Conservation (phyloP, 2,329 filamentous ascomycete genomes). For the Mycosphaerella sp. region DNA sequence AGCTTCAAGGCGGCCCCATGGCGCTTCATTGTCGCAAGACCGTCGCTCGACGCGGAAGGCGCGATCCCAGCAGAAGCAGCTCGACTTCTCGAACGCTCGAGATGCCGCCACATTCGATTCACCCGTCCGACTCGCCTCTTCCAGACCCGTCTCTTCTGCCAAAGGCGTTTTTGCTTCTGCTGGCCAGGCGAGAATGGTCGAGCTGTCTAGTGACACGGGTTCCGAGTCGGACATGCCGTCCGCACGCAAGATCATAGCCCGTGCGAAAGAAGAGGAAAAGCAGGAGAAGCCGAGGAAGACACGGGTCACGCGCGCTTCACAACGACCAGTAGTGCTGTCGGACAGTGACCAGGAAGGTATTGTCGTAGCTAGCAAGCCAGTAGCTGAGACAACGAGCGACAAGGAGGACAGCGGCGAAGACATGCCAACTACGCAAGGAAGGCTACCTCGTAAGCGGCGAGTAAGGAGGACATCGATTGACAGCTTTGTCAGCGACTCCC, state of each 20-base stretch:
- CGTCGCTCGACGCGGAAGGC: constrained; percentile 11
- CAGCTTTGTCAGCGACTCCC: constrained; percentile 25
- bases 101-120: constrained; percentile 22
- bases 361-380: background rate
- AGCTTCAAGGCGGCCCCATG: constrained; percentile 2
- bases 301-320: constrained; percentile 9
- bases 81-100: constrained; percentile 28
- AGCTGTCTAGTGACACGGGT: constrained; percentile 23
- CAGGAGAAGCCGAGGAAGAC: background rate
- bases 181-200: constrained; percentile 11
- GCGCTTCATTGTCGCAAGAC: constrained; percentile 16
- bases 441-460: constrained; percentile 20
- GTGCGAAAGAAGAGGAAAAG: constrained; percentile 6
- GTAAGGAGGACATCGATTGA: constrained; percentile 10
- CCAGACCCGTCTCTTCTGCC: constrained; percentile 17
- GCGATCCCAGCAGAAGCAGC: constrained; percentile 28
- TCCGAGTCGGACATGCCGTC: constrained; percentile 18
- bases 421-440: constrained; percentile 29
- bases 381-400: background rate
- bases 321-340: constrained; percentile 13
- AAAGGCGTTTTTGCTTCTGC: constrained; percentile 29
- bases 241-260: constrained; percentile 3
- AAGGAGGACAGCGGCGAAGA: constrained; percentile 22
- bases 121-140: constrained; percentile 21
- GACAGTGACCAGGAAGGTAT: constrained; percentile 14